A percentile compares a stretch with the other conserved stretches of the same genome.
phyloP scores from a whole-genome alignment of 352 stramenopile genomes.

The Blastocystis sp. region DNA sequence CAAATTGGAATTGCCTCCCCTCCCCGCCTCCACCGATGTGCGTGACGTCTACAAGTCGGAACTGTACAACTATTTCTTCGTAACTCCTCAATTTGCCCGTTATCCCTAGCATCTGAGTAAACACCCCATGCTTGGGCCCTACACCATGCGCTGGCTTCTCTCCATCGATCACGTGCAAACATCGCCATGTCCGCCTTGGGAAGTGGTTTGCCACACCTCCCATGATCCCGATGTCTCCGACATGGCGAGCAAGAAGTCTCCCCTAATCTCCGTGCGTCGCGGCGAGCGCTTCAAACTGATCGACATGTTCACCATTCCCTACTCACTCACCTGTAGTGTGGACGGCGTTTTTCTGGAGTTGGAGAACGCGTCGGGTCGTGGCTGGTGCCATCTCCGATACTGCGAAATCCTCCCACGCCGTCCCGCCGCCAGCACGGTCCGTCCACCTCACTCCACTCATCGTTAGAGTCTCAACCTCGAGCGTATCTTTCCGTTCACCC shows the following conservation, averaged over 20 bases:
- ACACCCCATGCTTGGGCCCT: background rate
- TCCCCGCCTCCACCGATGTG: background rate
- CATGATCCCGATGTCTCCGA: background rate
- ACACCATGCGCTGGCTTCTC: background rate
- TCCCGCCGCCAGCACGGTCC: background rate
- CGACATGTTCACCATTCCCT: background rate
- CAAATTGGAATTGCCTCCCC: background rate
- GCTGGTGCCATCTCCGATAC: background rate
- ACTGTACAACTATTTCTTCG: background rate
- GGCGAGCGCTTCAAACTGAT: background rate
- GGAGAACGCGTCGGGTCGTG: background rate
- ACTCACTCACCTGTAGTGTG: background rate
- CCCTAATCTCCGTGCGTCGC: background rate
- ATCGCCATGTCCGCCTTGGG: background rate
- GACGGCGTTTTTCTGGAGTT: background rate
- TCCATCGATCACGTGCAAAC: background rate
- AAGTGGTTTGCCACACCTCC: background rate
- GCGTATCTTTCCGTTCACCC: background rate
- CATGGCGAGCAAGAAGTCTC: background rate
- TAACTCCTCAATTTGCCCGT: background rate
- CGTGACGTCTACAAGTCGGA: background rate
- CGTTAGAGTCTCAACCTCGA: background rate
- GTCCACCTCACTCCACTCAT: background rate
- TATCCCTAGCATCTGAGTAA: background rate
- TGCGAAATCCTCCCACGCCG: background rate